phyloP scores from a whole-genome alignment of 306 rosid genomes.

The Prunus dulcis region DNA sequence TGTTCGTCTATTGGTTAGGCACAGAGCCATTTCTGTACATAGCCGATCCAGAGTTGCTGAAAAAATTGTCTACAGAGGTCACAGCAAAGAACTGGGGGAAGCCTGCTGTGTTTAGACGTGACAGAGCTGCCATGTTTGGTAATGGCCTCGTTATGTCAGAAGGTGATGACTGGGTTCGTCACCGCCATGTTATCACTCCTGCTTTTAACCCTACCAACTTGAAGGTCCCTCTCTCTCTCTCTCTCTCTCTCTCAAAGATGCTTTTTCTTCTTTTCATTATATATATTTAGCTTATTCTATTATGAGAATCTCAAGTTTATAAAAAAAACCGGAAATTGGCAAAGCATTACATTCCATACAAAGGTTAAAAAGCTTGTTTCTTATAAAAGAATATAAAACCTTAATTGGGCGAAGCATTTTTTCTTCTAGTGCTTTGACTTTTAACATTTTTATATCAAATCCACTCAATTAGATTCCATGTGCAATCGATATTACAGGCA shows the following conservation, averaged over 20 bases:
- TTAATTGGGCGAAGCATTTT: background rate
- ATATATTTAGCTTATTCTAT: background rate
- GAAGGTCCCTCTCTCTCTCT: conserved; percentile 42
- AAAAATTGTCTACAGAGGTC: conserved; percentile 57
- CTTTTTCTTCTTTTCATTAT: no score
- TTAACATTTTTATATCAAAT: background rate
- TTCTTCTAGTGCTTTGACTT: background rate
- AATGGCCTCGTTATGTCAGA: conserved; percentile 69
- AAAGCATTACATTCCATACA: background rate
- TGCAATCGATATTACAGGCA: conserved; percentile 36
- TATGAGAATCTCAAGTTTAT: background rate
- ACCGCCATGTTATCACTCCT: conserved; percentile 63
- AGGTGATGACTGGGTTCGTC: conserved; percentile 71
- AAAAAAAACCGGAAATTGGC: background rate
- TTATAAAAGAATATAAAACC: background rate
- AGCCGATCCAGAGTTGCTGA: conserved; percentile 66
- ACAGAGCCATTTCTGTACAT: conserved; percentile 78
- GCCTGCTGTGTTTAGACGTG: conserved; percentile 61
- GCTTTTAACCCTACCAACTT: conserved; percentile 62
- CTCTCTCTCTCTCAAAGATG: background rate
- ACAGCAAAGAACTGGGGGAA: conserved; percentile 76
- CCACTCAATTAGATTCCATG: conserved; percentile 13
- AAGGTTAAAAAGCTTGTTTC: background rate
- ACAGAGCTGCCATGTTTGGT: conserved; percentile 76
- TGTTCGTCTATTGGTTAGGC: conserved; percentile 75